Evolutionary conservation across 805 yeast species (phyloP).

Genomic region (Myxozyma monticola): DNA sequence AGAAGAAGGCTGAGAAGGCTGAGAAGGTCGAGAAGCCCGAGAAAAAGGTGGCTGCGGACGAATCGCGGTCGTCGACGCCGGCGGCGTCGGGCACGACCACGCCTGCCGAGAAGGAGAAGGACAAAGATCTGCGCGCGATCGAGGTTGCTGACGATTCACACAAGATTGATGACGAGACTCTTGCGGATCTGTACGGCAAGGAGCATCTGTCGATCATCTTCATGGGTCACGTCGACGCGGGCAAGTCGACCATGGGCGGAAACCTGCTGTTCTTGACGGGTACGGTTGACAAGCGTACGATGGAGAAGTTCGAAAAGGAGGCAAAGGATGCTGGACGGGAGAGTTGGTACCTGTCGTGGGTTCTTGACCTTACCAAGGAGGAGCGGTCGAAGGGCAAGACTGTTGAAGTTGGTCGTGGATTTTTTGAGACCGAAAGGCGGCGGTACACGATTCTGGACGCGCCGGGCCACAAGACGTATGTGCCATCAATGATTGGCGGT

Average conservation of each 20-base stretch:
- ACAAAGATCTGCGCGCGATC: slow-evolving; percentile 38
- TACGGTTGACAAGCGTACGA: slow-evolving; percentile 97
- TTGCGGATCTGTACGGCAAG: slow-evolving; percentile 91
- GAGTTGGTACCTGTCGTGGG: slow-evolving; percentile 99
- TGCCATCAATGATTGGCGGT: slow-evolving; percentile 99
- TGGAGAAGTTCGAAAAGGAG: slow-evolving; percentile 96
- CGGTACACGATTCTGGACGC: slow-evolving; percentile 98
- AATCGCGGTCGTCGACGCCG: slow-evolving; percentile 30
- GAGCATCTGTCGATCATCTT: slow-evolving; percentile 95
- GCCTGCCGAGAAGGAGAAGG: slow-evolving; percentile 24
- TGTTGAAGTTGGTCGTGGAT: slow-evolving; percentile 97
- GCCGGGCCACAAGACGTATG: slow-evolving; percentile 99
- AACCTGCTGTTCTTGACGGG: slow-evolving; percentile 90
- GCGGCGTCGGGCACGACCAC: slow-evolving; percentile 31
- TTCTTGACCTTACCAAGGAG: slow-evolving; percentile 98
- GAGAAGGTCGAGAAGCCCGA: slow-evolving; percentile 28
- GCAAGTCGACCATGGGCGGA: slow-evolving; percentile 99
- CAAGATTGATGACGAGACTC: slow-evolving; percentile 82
- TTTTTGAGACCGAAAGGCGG: slow-evolving; percentile 96
- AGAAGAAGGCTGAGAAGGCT: slow-evolving; percentile 10
- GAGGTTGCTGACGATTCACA: slow-evolving; percentile 71
- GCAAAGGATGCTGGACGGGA: slow-evolving; percentile 99
- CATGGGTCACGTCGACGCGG: slow-evolving; percentile 99
- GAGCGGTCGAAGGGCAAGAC: slow-evolving; percentile 99
- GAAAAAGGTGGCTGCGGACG: slow-evolving; percentile 32